Conservation (phyloP, 1,139 yeast genomes). For the Pichia sp. region DNA sequence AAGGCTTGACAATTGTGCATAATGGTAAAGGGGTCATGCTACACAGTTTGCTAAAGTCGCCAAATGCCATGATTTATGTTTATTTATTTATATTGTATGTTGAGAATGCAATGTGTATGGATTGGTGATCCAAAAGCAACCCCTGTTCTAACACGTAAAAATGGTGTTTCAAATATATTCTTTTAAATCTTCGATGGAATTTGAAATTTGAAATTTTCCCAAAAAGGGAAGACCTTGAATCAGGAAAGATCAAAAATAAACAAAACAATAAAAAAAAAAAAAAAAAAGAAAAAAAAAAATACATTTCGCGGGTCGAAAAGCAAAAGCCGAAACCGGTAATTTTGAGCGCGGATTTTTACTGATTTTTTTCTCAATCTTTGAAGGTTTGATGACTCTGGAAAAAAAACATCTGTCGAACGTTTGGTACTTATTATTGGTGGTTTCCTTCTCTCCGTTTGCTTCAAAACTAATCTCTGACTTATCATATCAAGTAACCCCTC, state of each 20-base stretch:
- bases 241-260: background rate
- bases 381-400: too few species aligned
- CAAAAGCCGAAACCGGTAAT: background rate
- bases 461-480: background rate
- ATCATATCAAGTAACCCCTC: background rate
- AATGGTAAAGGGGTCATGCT: slow-evolving; percentile 66
- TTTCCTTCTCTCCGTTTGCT: background rate
- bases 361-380: too few species aligned
- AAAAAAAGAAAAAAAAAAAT: background rate
- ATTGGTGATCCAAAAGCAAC: too few species aligned
- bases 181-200: too few species aligned
- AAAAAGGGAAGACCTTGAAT: too few species aligned
- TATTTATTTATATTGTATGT: background rate
- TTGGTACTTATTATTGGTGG: too few species aligned
- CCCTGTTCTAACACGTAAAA: too few species aligned
- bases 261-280: background rate
- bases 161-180: too few species aligned
- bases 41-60: slow-evolving; percentile 66
- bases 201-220: too few species aligned
- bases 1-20: slow-evolving; percentile 56
- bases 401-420: background rate
- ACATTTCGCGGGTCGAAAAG: background rate
- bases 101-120: too few species aligned
- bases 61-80: slow-evolving; percentile 42
- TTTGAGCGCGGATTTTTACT: background rate